Evolutionary conservation across 2,329 filamentous ascomycete genomes (phyloP), one percentile per base, ranked within the genome.

Genomic region (Nemania bipapillata): DNA sequence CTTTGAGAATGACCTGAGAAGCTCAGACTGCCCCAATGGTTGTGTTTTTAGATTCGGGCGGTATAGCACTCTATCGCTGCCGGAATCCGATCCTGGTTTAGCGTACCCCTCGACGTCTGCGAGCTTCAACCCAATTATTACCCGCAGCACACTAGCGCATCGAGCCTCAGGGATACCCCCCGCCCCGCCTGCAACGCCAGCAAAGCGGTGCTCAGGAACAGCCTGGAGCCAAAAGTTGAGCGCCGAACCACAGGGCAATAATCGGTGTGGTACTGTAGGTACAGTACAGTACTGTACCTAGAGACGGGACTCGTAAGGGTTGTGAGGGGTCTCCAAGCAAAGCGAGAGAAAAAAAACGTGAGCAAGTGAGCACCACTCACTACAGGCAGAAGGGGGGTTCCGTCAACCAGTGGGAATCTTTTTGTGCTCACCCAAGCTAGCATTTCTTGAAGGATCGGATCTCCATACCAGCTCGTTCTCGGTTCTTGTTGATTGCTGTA

Each of bases 1-100:
- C 76, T 63, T 72, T 26, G 15, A 9, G 30, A 40, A 11, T 24
- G 12, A 35, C 26, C 12, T 32, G 17, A n/a, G 20, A 45, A 20
- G 40, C 40, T n/a, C 66, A 70, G 64, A 68, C 74, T 72, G 72
- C 74, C 76, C 77, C 76, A 77, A 77, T 72, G 73, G 72, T 76
- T 78, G 76, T 74, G 73, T 60, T 22, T 17, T 66, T 26, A 47
- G 40, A 49, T 42, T 22, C 32, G 61, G 52, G 26, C 62, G 22
- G 68, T 71, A 45, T n/a, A 45, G 40, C 40, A 45, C 40, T 45
- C 17, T 74, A 69, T 59, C 50, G 56, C 64, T 65, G 64, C 68
- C 73, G 69, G 70, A 72, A 70, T 63, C 72, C 69, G 64, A 70
- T 53, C 72, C 63, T 69, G 42, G 63, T 63, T 69, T 76, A 77